phyloP scores from a whole-genome alignment of 768 basidiomycete genomes.

The Agaricus blazei region DNA sequence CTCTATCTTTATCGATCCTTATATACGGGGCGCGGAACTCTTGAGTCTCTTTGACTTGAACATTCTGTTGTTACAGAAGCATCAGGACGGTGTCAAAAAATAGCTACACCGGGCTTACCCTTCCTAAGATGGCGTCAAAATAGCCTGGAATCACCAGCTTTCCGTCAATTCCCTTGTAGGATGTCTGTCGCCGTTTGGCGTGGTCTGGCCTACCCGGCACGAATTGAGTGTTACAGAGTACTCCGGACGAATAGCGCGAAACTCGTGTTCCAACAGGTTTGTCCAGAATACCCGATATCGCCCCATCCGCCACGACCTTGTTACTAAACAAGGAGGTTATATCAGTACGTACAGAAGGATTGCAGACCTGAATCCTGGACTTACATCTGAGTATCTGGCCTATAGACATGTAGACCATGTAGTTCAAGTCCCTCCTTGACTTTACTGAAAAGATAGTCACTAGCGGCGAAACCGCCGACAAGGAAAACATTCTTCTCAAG shows the following conservation, averaged over 20 bases:
- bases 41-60: slow-evolving; percentile 28
- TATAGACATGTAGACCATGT: slow-evolving; percentile 33
- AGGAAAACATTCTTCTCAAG: slow-evolving; percentile 29
- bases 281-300: slow-evolving; percentile 36
- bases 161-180: slow-evolving; percentile 32
- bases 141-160: slow-evolving; percentile 30
- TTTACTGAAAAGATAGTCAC: slow-evolving; percentile 44
- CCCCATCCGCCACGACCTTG: slow-evolving; percentile 51
- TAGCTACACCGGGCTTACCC: slow-evolving; percentile 20
- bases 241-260: slow-evolving; percentile 44
- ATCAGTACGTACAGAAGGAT: too few species aligned
- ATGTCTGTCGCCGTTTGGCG: slow-evolving; percentile 21
- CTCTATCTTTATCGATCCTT: neutral
- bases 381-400: slow-evolving; percentile 52
- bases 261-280: slow-evolving; percentile 44
- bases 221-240: slow-evolving; percentile 29
- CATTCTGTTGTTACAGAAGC: neutral
- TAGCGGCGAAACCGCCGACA: slow-evolving; percentile 57
- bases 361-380: slow-evolving; percentile 13
- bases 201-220: slow-evolving; percentile 35
- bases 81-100: neutral
- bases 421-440: slow-evolving; percentile 33
- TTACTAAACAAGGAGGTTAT: slow-evolving; percentile 17
- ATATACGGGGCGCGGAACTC: slow-evolving; percentile 24
- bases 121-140: slow-evolving; percentile 37